Evolutionary conservation across 2,329 filamentous ascomycete genomes (phyloP), one percentile per base, ranked within the genome.

Genomic region (Sporothrix pseudoabietina): DNA sequence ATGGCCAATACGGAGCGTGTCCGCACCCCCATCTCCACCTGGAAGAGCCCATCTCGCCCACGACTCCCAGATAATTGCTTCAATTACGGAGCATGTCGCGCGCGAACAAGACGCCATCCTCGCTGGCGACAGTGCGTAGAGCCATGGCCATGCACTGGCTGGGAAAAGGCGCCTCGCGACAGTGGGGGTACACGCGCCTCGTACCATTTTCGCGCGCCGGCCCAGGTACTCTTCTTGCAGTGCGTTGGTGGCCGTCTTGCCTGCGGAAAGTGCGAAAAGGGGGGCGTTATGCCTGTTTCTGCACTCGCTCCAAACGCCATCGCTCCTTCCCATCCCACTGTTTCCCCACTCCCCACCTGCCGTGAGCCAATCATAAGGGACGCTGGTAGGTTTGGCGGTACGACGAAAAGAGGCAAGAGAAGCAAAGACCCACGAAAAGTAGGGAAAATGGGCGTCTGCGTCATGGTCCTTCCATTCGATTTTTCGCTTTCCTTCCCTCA

Each of bases 381-480:
- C 5, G 10, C 12, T 65, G 35, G 19, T 9, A 7, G 59, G 14
- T 44, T 65, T n/a, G 7, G 35, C 59, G 59, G 59, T 35, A 65
- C 44, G 39, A 44, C 35, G 59, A 26, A 65, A 44, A 26, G 59
- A 65, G 59, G 35, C 59, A 41, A 41, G 59, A 12, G 59, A 41
- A 32, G 32, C 19, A 41, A 22, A 35, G 35, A 41, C 59, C 59
- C 59, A 63, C 59, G 59, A 32, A 26, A 39, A 41, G 39, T 61
- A 44, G 52, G 52, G 10, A 47, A 66, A 66, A 66, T 66, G 63
- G 63, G 59, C 59, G 69, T 71, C 55, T 71, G 69, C 69, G 69
- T 71, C 69, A 71, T 71, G 69, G 69, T 32, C 69, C 22, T 71
- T 49, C 52, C 55, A 59, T 59, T 65, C 59, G 59, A 65, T 63